Evolutionary conservation across 164 flowering plant species (phyloP).

Genomic region (Vitis vinifera): DNA sequence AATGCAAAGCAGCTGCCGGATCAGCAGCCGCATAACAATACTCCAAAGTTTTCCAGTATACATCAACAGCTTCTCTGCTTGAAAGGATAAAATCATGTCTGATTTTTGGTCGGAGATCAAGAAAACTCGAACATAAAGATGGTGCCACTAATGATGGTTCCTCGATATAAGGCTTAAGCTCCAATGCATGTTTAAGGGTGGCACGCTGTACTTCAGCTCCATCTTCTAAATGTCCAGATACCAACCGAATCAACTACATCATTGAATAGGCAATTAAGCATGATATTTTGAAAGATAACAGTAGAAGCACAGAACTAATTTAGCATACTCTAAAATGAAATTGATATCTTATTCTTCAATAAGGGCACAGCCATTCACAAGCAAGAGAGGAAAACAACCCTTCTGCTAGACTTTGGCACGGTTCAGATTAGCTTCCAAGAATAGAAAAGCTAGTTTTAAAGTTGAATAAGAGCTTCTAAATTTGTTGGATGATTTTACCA

Average conservation of each 20-base stretch:
- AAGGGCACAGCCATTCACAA: no score
- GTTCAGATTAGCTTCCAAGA: no score
- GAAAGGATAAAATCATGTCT: slow-evolving; percentile 85
- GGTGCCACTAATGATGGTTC: slow-evolving; percentile 61
- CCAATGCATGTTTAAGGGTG: slow-evolving; percentile 66
- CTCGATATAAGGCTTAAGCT: slow-evolving; percentile 91
- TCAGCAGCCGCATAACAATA: slow-evolving; percentile 84
- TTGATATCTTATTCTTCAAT: no score
- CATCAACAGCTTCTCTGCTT: slow-evolving; percentile 68
- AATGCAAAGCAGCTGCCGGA: slow-evolving; percentile 65
- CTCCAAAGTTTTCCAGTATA: slow-evolving; percentile 90
- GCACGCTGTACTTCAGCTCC: slow-evolving; percentile 35
- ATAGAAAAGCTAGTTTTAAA: no score
- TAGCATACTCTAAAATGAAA: slow-evolving; percentile 1
- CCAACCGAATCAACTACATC: slow-evolving; percentile 71
- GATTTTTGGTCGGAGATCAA: slow-evolving; percentile 71
- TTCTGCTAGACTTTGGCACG: no score
- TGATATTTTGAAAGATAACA: neutral
- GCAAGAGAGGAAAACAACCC: no score
- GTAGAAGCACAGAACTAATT: neutral
- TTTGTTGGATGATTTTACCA: no score
- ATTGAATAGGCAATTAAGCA: slow-evolving; percentile 11
- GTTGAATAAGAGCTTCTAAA: no score
- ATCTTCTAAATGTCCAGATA: slow-evolving; percentile 37
- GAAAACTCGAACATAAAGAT: slow-evolving; percentile 31